These are phyloP conservation scores for Kodamaea laetipori DNA, from an alignment of 805 yeast genomes.

Conservation along the genomic window DNA sequence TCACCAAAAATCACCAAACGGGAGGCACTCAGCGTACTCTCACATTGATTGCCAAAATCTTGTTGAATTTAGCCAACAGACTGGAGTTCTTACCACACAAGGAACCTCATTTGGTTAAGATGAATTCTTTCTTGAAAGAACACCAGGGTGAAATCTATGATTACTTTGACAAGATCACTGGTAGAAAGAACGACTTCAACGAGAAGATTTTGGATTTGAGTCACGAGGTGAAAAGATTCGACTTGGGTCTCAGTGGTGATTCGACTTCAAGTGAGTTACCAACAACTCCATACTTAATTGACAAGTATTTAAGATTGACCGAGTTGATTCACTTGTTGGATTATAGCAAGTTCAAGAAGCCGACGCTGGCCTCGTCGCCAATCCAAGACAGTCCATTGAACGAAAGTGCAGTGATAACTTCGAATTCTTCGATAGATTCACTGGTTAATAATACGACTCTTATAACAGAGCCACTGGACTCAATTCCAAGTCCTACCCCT, in stretches of 20 bases:
- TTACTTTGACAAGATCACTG: conserved; percentile 73
- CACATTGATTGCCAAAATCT: conserved; percentile 76
- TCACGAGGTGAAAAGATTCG: conserved; percentile 58
- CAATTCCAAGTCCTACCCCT: not conserved
- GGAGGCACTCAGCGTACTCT: conserved; percentile 75
- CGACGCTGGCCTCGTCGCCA: not conserved
- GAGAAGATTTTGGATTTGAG: conserved; percentile 58
- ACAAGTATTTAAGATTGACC: conserved; percentile 60
- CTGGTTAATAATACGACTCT: conserved; percentile 3
- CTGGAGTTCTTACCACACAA: conserved; percentile 72
- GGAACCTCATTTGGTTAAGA: conserved; percentile 72
- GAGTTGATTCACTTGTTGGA: conserved; percentile 55
- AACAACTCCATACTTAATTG: conserved; percentile 67
- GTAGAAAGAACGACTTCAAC: conserved; percentile 65
- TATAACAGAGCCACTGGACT: conserved; percentile 3
- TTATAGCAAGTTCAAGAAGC: conserved; percentile 15
- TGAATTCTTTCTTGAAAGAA: conserved; percentile 68
- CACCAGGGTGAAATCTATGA: conserved; percentile 61
- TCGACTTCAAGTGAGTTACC: conserved; percentile 60
- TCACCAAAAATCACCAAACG: conserved; percentile 69
- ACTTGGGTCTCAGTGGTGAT: conserved; percentile 53
- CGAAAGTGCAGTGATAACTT: conserved; percentile 13
- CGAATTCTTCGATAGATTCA: conserved; percentile 15
- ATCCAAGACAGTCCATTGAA: conserved; percentile 9
- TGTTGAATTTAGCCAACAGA: conserved; percentile 79